Conservation (phyloP, 306 rosid species). For the Rosa lucieae region DNA sequence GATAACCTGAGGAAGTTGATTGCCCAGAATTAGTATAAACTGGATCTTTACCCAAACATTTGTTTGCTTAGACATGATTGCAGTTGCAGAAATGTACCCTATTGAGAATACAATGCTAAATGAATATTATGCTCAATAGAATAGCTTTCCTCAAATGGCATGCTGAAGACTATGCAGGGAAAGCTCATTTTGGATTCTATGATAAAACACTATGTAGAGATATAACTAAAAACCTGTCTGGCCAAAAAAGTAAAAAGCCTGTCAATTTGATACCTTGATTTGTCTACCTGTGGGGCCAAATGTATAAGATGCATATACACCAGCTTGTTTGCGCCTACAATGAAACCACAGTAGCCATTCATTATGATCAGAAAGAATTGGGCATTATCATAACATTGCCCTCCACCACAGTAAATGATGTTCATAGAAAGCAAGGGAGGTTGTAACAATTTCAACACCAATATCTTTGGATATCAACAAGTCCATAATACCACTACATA, state of each 20-base stretch:
- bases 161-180: neutral
- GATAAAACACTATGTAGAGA: neutral
- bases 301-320: conserved; percentile 69
- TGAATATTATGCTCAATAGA: neutral
- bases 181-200: neutral
- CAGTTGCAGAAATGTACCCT: neutral
- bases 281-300: conserved; percentile 70
- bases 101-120: neutral
- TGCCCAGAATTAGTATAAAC: conserved; percentile 6
- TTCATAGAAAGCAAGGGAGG: neutral
- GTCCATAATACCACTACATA: neutral
- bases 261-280: conserved; percentile 51
- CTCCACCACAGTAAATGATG: neutral
- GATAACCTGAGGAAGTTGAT: conserved; percentile 38
- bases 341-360: conserved; percentile 23
- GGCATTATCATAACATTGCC: neutral
- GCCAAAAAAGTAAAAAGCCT: neutral
- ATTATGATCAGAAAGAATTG: neutral
- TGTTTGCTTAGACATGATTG: neutral
- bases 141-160: conserved; percentile 1
- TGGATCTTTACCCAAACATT: neutral
- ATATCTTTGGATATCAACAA: neutral
- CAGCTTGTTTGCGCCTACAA: conserved; percentile 74
- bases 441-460: neutral
- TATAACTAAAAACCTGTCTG: conserved; percentile 1